Percentiles rank a stretch among this genome's conserved stretches.
phyloP scores from a whole-genome alignment of 179 eudicot species.

The Amaranthus tricolor region DNA sequence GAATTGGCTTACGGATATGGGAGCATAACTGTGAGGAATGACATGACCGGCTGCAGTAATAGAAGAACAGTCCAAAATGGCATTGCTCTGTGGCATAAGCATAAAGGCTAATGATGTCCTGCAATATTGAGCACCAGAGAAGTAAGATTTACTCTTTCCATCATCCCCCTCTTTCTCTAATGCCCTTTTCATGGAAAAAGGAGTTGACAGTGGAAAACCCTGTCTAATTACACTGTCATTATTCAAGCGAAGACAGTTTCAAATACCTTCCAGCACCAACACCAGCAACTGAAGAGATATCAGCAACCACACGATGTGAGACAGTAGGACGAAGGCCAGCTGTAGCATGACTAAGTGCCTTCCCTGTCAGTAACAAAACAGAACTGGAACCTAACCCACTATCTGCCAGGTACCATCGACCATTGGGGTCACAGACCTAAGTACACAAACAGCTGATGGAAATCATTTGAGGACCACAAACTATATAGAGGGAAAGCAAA shows the following conservation, averaged over 20 bases:
- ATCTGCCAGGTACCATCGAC: slow-evolving; percentile 91
- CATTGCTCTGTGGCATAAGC: slow-evolving; percentile 83
- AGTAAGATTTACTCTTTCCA: background rate
- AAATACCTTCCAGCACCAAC: slow-evolving; percentile 62
- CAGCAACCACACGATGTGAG: slow-evolving; percentile 59
- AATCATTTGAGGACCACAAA: slow-evolving; percentile 26
- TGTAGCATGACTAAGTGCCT: slow-evolving; percentile 87
- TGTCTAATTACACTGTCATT: background rate
- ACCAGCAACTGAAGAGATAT: slow-evolving; percentile 36
- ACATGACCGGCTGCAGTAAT: slow-evolving; percentile 84
- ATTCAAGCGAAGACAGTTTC: background rate
- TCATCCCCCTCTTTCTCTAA: background rate
- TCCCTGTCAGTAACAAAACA: slow-evolving; percentile 74
- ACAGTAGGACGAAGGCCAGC: slow-evolving; percentile 93
- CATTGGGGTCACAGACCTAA: slow-evolving; percentile 92
- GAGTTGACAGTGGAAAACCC: background rate
- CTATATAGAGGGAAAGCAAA: slow-evolving; percentile 1
- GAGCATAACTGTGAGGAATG: slow-evolving; percentile 77
- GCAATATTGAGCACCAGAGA: slow-evolving; percentile 21
- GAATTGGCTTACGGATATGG: slow-evolving; percentile 83
- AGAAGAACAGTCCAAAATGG: slow-evolving; percentile 70
- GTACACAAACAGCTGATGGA: slow-evolving; percentile 25
- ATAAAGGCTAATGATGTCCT: slow-evolving; percentile 82
- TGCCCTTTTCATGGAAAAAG: background rate
- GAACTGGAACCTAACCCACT: slow-evolving; percentile 61